phyloP scores from a whole-genome alignment of 495 filamentous ascomycete species.

The Sordaria brevicollis region DNA sequence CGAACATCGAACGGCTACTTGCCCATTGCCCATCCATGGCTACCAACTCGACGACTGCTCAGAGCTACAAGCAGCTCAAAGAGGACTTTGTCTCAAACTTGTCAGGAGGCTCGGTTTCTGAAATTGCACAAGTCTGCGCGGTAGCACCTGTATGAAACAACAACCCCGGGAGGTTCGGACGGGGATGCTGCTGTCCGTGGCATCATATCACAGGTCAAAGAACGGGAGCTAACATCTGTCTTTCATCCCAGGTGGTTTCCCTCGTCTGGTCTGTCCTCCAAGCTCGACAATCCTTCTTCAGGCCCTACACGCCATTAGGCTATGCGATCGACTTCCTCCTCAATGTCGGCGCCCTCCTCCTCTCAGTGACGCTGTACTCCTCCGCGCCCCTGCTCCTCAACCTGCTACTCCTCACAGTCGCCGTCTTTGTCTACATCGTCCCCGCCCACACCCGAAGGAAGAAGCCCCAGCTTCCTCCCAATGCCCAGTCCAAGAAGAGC shows the following conservation, averaged over 20 bases:
- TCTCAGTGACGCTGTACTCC: conserved; percentile 81
- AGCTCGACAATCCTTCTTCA: conserved; percentile 76
- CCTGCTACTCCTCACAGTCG: conserved; percentile 61
- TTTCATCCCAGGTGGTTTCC: conserved; percentile 54
- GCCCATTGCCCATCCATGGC: conserved; percentile 19
- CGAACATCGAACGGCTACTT: neutral
- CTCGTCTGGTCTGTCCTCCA: conserved; percentile 87
- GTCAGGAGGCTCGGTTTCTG: conserved; percentile 68
- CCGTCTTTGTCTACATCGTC: conserved; percentile 47
- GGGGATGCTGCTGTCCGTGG: neutral
- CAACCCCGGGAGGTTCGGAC: neutral
- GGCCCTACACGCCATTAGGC: conserved; percentile 54
- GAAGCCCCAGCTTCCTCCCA: conserved; percentile 48
- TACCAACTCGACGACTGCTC: conserved; percentile 19
- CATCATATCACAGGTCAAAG: neutral
- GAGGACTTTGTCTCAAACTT: conserved; percentile 93
- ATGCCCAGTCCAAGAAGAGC: conserved; percentile 23
- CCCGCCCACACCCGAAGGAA: conserved; percentile 34
- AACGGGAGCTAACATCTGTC: neutral
- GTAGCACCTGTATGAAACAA: conserved; percentile 64
- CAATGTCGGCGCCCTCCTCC: conserved; percentile 69
- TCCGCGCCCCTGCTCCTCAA: conserved; percentile 63
- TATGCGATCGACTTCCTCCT: conserved; percentile 75
- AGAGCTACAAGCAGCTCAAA: conserved; percentile 76
- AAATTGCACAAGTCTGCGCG: conserved; percentile 78